phyloP scores from a whole-genome alignment of 768 basidiomycete genomes.

The Amanita fuliginea region DNA sequence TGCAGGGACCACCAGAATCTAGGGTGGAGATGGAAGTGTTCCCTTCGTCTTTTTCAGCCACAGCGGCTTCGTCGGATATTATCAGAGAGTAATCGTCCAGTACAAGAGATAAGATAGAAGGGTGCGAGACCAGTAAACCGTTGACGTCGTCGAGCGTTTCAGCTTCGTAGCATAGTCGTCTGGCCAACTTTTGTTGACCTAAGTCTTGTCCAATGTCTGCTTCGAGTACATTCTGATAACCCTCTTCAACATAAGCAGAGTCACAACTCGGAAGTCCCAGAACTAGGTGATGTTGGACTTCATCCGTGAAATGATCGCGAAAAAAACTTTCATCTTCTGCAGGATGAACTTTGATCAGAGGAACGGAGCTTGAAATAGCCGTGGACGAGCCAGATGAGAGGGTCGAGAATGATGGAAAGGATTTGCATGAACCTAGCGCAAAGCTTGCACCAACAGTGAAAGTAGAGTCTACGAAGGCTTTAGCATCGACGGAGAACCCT shows the following conservation, averaged over 20 bases:
- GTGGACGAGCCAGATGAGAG: background rate
- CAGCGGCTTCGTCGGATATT: background rate
- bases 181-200: background rate
- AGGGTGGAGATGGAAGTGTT: conserved; percentile 11
- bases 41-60: conserved; percentile 5
- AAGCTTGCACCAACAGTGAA: conserved; percentile 2
- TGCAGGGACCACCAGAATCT: conserved; percentile 11
- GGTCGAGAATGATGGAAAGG: background rate
- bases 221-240: background rate
- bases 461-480: background rate
- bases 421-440: background rate
- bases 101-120: background rate
- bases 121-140: background rate
- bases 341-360: background rate
- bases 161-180: background rate
- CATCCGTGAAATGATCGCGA: background rate
- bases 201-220: background rate
- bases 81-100: background rate
- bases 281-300: background rate
- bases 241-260: background rate
- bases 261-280: background rate
- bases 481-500: conserved; percentile 14
- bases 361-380: background rate
- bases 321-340: background rate
- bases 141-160: background rate